phyloP scores from a whole-genome alignment of 805 yeast genomes.

The Pichia sporocuriosa region DNA sequence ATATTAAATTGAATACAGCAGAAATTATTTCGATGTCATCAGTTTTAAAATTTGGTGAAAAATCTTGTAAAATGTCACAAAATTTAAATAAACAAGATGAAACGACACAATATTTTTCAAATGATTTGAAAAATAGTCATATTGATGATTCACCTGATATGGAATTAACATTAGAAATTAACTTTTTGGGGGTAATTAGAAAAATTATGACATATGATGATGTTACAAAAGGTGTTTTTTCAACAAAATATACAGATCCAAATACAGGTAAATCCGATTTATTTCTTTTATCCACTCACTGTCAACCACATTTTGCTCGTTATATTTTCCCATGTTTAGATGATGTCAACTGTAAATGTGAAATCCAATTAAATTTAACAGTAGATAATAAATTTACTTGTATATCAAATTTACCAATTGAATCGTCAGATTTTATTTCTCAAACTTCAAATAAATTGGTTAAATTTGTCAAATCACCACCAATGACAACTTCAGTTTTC shows the following conservation, averaged over 20 bases:
- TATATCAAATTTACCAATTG: conserved; percentile 42
- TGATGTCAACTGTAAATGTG: conserved; percentile 50
- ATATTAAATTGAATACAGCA: conserved; percentile 34
- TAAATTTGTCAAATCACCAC: conserved; percentile 46
- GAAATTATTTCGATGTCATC: conserved; percentile 35
- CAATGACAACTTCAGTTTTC: conserved; percentile 57
- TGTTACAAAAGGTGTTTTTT: conserved; percentile 57
- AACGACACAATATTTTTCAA: conserved; percentile 26
- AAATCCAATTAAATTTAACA: conserved; percentile 43
- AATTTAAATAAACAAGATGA: conserved; percentile 33
- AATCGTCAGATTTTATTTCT: conserved; percentile 13
- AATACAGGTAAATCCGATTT: conserved; percentile 43
- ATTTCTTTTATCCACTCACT: conserved; percentile 59
- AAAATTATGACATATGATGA: conserved; percentile 48
- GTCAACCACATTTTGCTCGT: conserved; percentile 63
- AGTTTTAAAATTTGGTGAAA: conserved; percentile 10
- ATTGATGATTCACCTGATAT: neutral
- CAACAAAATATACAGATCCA: conserved; percentile 53
- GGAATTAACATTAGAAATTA: conserved; percentile 25
- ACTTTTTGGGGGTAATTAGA: conserved; percentile 47
- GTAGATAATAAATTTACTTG: conserved; percentile 42
- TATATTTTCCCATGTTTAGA: conserved; percentile 64
- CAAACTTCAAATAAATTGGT: conserved; percentile 28
- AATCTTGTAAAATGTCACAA: conserved; percentile 9
- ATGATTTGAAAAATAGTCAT: conserved; percentile 21